phyloP scores from a whole-genome alignment of 148 eudicot genomes.

The Oxyria digyna region DNA sequence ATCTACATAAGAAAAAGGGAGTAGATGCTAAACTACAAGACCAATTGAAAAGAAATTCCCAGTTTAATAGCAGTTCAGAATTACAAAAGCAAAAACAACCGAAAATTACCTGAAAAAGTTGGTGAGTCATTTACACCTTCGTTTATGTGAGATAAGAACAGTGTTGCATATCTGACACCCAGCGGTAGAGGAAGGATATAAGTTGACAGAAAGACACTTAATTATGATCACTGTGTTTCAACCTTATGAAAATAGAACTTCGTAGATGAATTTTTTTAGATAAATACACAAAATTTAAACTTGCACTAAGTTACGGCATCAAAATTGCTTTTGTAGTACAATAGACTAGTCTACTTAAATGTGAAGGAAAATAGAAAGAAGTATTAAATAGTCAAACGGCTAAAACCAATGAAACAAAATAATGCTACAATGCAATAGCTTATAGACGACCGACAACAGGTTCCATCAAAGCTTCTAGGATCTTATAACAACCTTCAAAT shows the following conservation, averaged over 20 bases:
- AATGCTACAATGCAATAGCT: background rate
- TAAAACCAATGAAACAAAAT: background rate
- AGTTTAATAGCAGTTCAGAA: background rate
- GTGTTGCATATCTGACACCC: conserved; percentile 50
- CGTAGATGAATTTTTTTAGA: background rate
- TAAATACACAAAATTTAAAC: background rate
- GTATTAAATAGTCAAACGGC: background rate
- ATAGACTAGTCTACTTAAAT: background rate
- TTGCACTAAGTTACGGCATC: too few species aligned
- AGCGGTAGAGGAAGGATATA: background rate
- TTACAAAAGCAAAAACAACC: background rate
- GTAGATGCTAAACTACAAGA: background rate
- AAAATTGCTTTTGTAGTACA: background rate
- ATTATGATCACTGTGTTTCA: background rate
- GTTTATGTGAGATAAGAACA: conserved; percentile 61
- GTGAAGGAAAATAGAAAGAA: background rate
- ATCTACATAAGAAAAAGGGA: conserved; percentile 33
- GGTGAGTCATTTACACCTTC: conserved; percentile 69
- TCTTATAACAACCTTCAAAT: background rate
- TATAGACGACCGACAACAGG: background rate
- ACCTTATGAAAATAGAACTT: background rate
- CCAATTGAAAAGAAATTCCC: background rate
- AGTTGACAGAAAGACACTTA: background rate
- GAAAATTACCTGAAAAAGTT: conserved; percentile 53
- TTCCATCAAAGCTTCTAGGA: background rate